These are phyloP conservation scores for Dryas alaskensis DNA, from an alignment of 306 rosid species.

Conservation along the genomic window DNA sequence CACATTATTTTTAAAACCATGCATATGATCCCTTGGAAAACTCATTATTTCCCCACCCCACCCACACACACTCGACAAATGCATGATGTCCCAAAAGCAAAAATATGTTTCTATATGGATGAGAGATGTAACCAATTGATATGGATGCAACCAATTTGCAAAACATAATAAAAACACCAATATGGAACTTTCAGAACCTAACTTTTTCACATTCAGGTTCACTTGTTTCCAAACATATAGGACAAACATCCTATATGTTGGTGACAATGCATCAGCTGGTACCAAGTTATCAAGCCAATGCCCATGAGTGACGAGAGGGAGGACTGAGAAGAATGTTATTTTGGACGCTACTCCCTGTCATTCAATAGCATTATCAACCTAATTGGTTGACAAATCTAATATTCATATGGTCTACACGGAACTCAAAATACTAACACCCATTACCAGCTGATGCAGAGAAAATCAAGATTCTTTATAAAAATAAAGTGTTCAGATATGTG, in stretches of 20 bases:
- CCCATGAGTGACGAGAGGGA: neutral
- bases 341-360: neutral
- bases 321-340: neutral
- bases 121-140: too few relatives aligned
- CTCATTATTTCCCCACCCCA: too few relatives aligned
- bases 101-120: too few relatives aligned
- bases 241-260: neutral
- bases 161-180: neutral
- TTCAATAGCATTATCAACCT: constrained; percentile 1
- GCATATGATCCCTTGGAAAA: too few relatives aligned
- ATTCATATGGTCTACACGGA: neutral
- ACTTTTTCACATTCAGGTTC: neutral
- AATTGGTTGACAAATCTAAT: neutral
- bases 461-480: neutral
- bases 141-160: too few relatives aligned
- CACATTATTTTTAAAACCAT: too few relatives aligned
- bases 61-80: too few relatives aligned
- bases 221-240: neutral
- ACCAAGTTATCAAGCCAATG: neutral
- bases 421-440: neutral
- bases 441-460: neutral
- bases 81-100: too few relatives aligned
- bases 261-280: neutral
- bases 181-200: neutral
- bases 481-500: neutral